Conservation (phyloP, 1,284 basidiomycete species). For the Apiotrichum brassicae region DNA sequence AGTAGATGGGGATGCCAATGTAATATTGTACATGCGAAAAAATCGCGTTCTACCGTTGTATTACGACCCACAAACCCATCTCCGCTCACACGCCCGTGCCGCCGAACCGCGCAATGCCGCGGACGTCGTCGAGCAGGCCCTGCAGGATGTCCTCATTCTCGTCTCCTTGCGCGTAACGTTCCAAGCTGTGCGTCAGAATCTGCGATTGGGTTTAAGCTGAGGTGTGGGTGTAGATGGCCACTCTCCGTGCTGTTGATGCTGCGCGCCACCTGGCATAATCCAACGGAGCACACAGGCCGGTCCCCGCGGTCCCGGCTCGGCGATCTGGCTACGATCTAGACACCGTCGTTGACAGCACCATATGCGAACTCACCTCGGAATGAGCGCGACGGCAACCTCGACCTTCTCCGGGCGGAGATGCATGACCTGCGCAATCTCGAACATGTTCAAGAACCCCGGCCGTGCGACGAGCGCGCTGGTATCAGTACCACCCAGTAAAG, state of each 20-base stretch:
- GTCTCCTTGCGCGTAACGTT: slow-evolving; percentile 34
- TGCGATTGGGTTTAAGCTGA: too few relatives aligned
- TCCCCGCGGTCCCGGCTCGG: too few relatives aligned
- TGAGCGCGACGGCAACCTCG: slow-evolving; percentile 39
- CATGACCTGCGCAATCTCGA: slow-evolving; percentile 44
- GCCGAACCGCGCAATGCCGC: slow-evolving; percentile 30
- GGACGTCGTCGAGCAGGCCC: slow-evolving; percentile 33
- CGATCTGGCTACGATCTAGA: too few relatives aligned
- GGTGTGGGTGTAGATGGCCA: too few relatives aligned
- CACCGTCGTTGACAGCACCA: too few relatives aligned
- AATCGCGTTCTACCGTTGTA: too few relatives aligned
- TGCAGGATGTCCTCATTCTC: slow-evolving; percentile 29
- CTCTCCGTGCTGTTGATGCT: too few relatives aligned
- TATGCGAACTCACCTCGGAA: slow-evolving; percentile 33
- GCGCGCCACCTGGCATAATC: too few relatives aligned
- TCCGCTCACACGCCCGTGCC: slow-evolving; percentile 5
- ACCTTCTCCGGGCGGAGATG: slow-evolving; percentile 37
- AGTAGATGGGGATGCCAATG: too few relatives aligned
- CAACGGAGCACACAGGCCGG: too few relatives aligned
- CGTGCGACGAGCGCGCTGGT: slow-evolving; percentile 25
- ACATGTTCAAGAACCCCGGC: slow-evolving; percentile 39
- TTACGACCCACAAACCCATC: too few relatives aligned
- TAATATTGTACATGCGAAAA: background rate
- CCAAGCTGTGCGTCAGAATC: too few relatives aligned
- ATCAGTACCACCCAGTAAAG: background rate